Base-by-base conservation (phyloP, 768 basidiomycete genomes). In the Glaciozyma martinii region DNA sequence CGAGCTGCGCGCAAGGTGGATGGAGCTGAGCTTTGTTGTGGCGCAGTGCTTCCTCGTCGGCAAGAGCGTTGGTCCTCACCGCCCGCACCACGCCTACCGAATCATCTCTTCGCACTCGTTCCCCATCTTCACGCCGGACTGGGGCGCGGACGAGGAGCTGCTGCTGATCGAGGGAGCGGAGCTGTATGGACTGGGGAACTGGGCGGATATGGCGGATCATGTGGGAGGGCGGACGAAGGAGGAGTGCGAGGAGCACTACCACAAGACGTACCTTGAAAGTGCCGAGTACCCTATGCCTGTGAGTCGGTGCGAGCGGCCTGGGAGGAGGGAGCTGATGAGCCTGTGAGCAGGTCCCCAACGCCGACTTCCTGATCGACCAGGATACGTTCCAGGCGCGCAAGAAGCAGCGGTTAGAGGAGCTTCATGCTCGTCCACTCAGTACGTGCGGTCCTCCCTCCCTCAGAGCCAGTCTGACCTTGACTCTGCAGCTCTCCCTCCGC, bases 101-200 rank as follows among this genome's bases (percentile, higher is more conserved):
- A 86, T 98, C 63, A 88, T 98, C 68, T 92, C 94, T 76, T 72
- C 79, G 75, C 90, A 95, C 75, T 91, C 94, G 12, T 90, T 93
- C 77, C 95, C 94, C 4, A 95, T 99, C 73, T 94, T 95, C 73
- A 82, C 86, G 12, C 85, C 87, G 62, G 90, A 94, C 75, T 98
- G 94, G 95, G 94, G 92, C 46, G 94, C 93, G 13, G 94, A 98
- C 76, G 94, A 99, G 90, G 94, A 99, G 75, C 80, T 98, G 3
- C 79, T 94, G 10, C 79, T 99, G 23, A 79, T 97, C 53, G 90
- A 93, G 61, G 95, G 92, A 37, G 85, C 92, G 40, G 82, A 88
- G 10, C 81, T 83, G 30, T 88, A 90, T 73, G 94, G 94, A 1
- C 77, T 98, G 42, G 94, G 94, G 5, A 98, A 97, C 75, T 99